Conservation (phyloP, 2,329 filamentous ascomycete species). For the Cytospora schulzeri region DNA sequence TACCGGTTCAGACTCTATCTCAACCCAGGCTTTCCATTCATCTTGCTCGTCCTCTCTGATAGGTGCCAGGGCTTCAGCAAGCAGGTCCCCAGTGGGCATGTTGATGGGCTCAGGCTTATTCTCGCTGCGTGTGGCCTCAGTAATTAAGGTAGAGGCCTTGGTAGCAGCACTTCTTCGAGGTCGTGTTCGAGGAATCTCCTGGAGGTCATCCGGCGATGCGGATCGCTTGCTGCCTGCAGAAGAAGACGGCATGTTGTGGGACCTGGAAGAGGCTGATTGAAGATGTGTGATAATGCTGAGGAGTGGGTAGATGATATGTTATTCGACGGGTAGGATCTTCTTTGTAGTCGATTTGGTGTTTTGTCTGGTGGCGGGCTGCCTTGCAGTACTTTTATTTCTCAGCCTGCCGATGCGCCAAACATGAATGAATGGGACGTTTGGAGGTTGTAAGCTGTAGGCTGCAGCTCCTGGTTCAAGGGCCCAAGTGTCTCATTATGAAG, state of each 20-base stretch:
- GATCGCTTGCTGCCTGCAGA: conserved; percentile 9
- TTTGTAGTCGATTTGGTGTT: neutral
- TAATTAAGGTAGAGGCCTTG: conserved; percentile 16
- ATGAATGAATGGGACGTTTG: neutral
- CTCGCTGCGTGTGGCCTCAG: conserved; percentile 27
- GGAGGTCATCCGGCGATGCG: neutral
- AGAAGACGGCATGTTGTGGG: neutral
- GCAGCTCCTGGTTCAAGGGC: neutral
- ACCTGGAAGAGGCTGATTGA: neutral
- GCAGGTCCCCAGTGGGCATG: conserved; percentile 40
- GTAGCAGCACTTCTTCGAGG: conserved; percentile 21
- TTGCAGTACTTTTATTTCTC: neutral
- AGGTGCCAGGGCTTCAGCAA: conserved; percentile 50
- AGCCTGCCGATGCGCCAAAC: neutral
- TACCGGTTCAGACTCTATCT: conserved; percentile 89
- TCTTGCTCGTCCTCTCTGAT: conserved; percentile 55
- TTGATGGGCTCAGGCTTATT: conserved; percentile 33
- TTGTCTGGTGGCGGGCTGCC: neutral
- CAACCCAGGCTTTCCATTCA: conserved; percentile 73
- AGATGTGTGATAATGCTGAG: neutral
- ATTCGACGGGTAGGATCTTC: neutral
- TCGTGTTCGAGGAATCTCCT: conserved; percentile 3
- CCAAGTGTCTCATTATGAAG: neutral
- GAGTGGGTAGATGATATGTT: neutral
- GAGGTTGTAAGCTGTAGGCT: neutral